Evolutionary conservation across 2,329 filamentous ascomycete species (phyloP).

Genomic region (Fusarium albidum): DNA sequence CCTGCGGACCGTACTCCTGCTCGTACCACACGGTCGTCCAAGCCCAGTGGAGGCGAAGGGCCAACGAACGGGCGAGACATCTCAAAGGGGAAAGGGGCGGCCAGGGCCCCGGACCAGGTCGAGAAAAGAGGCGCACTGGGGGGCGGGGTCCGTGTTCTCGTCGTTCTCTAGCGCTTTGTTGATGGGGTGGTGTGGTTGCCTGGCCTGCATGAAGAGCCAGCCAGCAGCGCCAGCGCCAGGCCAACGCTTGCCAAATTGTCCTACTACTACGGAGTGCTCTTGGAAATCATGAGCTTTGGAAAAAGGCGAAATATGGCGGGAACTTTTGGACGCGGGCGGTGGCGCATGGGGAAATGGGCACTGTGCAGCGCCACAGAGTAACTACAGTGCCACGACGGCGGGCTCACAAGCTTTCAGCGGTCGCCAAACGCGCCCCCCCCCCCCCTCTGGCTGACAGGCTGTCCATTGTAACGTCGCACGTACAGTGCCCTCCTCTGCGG

Average conservation of each 20-base stretch:
- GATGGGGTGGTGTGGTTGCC: slow-evolving; percentile 1
- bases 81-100: slow-evolving; percentile 30
- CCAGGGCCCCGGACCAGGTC: slow-evolving; percentile 1
- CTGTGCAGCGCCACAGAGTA: slow-evolving; percentile 4
- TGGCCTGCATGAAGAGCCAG: too few species aligned
- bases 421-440: background rate
- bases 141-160: slow-evolving; percentile 2
- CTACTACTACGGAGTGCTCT: too few species aligned
- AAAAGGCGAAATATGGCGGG: slow-evolving; percentile 3
- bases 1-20: slow-evolving; percentile 10
- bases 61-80: slow-evolving; percentile 24
- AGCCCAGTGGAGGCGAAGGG: slow-evolving; percentile 9
- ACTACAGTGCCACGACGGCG: slow-evolving; percentile 28
- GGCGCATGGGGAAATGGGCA: background rate
- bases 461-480: slow-evolving; percentile 2
- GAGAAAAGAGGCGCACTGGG: slow-evolving; percentile 8
- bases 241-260: too few species aligned
- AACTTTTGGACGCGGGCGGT: slow-evolving; percentile 4
- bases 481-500: slow-evolving; percentile 12
- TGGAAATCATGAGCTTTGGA: background rate
- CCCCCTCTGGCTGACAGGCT: background rate
- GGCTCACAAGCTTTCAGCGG: background rate
- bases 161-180: background rate
- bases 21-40: slow-evolving; percentile 25
- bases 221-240: too few species aligned